Conservation (phyloP, 2,329 filamentous ascomycete genomes). For the Colletotrichum paranaense region DNA sequence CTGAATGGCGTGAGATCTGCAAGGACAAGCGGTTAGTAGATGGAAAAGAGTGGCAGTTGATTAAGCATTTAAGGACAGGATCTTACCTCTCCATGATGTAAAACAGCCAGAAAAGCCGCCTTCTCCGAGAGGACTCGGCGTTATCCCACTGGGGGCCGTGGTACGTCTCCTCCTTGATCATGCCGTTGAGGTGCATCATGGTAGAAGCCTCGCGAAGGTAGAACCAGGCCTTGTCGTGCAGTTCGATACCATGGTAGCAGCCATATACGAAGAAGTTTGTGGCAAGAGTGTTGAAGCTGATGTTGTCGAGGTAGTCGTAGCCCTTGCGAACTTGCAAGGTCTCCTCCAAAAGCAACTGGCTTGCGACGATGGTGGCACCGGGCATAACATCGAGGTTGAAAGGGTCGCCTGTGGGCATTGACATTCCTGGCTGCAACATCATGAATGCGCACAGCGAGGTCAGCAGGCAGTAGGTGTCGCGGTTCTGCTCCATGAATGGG, state of each 20-base stretch:
- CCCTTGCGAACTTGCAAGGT: conserved; percentile 72
- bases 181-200: conserved; percentile 69
- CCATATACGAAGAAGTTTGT: conserved; percentile 86
- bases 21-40: conserved; percentile 3
- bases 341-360: conserved; percentile 76
- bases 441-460: conserved; percentile 75
- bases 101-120: conserved; percentile 79
- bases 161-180: conserved; percentile 74
- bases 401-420: conserved; percentile 66
- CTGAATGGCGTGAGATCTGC: conserved; percentile 77
- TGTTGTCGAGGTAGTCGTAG: conserved; percentile 68
- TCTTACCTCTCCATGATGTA: conserved; percentile 76
- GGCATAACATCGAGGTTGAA: conserved; percentile 67
- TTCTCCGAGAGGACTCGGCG: conserved; percentile 70
- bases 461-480: conserved; percentile 73
- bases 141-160: conserved; percentile 60
- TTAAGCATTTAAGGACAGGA: background rate
- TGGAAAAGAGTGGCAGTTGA: conserved; percentile 17
- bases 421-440: conserved; percentile 77
- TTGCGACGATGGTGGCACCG: conserved; percentile 71
- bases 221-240: conserved; percentile 83
- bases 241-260: conserved; percentile 76
- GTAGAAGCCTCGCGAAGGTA: conserved; percentile 82
- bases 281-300: conserved; percentile 68
- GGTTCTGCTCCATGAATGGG: conserved; percentile 70